A percentile compares a stretch with the other conserved stretches of the same genome.
phyloP scores from a whole-genome alignment of 2,329 filamentous ascomycete species.

The Gaeumannomyces tritici region DNA sequence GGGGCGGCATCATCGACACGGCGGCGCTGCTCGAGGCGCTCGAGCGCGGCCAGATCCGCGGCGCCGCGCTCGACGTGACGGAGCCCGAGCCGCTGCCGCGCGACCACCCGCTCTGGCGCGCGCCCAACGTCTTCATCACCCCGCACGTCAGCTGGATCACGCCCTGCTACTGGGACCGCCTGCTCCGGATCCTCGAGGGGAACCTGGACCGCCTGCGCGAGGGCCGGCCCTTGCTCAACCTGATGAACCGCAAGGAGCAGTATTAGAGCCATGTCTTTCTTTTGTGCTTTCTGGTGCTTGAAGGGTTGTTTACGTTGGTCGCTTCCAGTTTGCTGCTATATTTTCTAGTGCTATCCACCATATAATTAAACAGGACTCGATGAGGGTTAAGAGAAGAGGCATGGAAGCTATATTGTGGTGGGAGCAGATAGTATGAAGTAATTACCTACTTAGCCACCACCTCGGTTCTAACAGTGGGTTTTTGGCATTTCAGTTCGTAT shows the following conservation, averaged over 20 bases:
- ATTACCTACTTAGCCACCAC: too few species aligned
- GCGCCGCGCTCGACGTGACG: slow-evolving; percentile 69
- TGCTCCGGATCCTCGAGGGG: slow-evolving; percentile 29
- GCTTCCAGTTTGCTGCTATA: too few species aligned
- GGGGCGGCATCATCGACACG: slow-evolving; percentile 42
- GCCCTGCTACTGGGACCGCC: slow-evolving; percentile 26
- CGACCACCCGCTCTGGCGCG: slow-evolving; percentile 59
- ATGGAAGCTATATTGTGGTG: too few species aligned
- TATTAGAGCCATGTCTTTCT: slow-evolving; percentile 10
- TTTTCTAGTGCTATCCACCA: not conserved
- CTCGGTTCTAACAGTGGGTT: too few species aligned
- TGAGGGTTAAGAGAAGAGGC: too few species aligned
- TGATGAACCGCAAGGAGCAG: slow-evolving; percentile 24
- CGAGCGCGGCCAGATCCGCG: slow-evolving; percentile 32
- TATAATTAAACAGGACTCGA: too few species aligned
- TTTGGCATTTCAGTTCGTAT: too few species aligned
- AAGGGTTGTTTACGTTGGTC: not conserved
- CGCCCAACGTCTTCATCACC: slow-evolving; percentile 58
- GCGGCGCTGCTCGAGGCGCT: slow-evolving; percentile 54
- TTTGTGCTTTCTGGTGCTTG: too few species aligned
- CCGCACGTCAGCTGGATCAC: slow-evolving; percentile 38
- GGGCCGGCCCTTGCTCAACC: slow-evolving; percentile 28
- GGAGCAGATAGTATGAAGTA: too few species aligned
- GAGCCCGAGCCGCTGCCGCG: slow-evolving; percentile 68
- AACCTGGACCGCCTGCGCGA: slow-evolving; percentile 29